phyloP scores from a whole-genome alignment of 192 early-diverging fungal species.

The Dissophora ornata region DNA sequence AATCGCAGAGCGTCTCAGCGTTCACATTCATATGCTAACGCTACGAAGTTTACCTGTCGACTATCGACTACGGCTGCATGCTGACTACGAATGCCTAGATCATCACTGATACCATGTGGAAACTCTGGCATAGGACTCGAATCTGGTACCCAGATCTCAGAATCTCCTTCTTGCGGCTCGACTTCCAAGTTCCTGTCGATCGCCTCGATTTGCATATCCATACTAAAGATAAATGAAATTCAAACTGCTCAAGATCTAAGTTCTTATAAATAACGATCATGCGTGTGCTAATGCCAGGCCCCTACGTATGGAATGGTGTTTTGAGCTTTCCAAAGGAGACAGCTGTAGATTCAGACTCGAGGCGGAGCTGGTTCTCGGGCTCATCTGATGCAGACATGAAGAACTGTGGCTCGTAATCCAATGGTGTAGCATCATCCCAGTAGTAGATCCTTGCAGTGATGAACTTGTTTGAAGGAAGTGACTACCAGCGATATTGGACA shows the following conservation, averaged over 20 bases:
- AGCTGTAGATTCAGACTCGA: conserved; percentile 39
- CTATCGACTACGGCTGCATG: too few species aligned
- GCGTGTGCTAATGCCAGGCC: too few species aligned
- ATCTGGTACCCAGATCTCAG: conserved; percentile 7
- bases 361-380: conserved; percentile 34
- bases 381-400: conserved; percentile 45
- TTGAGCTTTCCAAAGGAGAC: conserved; percentile 59
- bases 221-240: too few species aligned
- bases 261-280: too few species aligned
- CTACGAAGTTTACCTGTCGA: too few species aligned
- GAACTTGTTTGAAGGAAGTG: neutral
- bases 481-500: too few species aligned
- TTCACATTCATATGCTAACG: too few species aligned
- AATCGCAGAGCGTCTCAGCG: too few species aligned
- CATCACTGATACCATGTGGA: neutral
- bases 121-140: conserved; percentile 23
- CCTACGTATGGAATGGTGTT: conserved; percentile 55
- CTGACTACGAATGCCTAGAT: too few species aligned
- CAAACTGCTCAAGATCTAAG: too few species aligned
- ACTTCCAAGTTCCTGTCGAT: neutral
- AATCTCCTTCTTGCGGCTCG: neutral
- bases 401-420: conserved; percentile 65
- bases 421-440: conserved; percentile 64
- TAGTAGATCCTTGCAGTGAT: conserved; percentile 62
- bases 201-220: too few species aligned